Conservation (phyloP, 108 stramenopile species). For the Cyclotella kingstonii region DNA sequence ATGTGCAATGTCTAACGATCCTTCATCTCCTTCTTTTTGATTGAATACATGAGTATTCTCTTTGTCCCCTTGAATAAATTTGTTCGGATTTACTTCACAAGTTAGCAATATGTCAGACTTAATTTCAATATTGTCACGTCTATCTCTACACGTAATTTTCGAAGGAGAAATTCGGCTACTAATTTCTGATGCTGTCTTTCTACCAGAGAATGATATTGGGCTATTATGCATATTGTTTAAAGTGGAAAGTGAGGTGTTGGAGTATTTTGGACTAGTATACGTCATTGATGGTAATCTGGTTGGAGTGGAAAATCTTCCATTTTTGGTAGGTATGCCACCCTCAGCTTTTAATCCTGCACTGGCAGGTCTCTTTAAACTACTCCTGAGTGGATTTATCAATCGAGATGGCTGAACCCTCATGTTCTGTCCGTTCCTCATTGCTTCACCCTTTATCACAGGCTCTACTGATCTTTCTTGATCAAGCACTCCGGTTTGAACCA, state of each 20-base stretch:
- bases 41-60: too few species aligned
- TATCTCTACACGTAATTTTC: too few species aligned
- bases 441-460: neutral
- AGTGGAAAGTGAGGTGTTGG: neutral
- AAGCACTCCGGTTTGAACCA: slow-evolving; percentile 35
- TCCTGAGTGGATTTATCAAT: neutral
- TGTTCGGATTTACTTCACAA: too few species aligned
- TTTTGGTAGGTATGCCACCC: neutral
- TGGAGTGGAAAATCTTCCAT: slow-evolving; percentile 12
- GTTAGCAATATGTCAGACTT: too few species aligned
- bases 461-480: neutral
- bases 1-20: neutral
- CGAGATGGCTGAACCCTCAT: neutral
- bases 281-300: neutral
- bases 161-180: too few species aligned
- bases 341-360: neutral
- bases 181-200: too few species aligned
- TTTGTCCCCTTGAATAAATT: too few species aligned
- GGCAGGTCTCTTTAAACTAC: neutral
- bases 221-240: neutral
- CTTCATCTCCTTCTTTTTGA: too few species aligned
- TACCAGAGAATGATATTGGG: too few species aligned
- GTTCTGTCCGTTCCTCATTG: neutral
- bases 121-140: too few species aligned
- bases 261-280: neutral